These are phyloP conservation scores for Podila epigama DNA, from an alignment of 192 early-diverging fungal genomes.

Conservation along the genomic window DNA sequence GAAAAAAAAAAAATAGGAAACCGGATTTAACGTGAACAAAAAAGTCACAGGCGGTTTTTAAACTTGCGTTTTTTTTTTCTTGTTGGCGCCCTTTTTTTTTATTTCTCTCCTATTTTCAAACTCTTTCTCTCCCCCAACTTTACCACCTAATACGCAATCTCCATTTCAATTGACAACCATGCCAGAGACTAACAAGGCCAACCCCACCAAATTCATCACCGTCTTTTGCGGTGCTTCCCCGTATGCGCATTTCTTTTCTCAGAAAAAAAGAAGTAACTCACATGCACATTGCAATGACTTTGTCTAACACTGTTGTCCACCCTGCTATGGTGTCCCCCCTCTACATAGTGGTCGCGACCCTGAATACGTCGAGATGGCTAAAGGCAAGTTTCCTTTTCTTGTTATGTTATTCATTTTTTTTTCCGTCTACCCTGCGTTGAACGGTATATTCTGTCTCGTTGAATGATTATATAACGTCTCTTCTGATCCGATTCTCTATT, in stretches of 20 bases:
- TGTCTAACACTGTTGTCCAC: not conserved
- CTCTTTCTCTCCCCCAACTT: not conserved
- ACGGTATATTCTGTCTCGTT: no score
- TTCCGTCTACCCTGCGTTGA: no score
- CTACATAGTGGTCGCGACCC: constrained; percentile 45
- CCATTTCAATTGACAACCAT: constrained; percentile 8
- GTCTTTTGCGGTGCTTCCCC: constrained; percentile 47
- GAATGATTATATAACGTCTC: no score
- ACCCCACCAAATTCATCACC: constrained; percentile 33
- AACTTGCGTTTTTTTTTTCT: no score
- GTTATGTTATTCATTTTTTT: not conserved
- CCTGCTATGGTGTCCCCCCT: not conserved
- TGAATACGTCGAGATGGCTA: constrained; percentile 51
- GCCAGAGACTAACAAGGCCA: constrained; percentile 14
- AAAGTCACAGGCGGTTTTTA: no score
- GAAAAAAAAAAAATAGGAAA: no score
- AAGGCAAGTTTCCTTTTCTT: constrained; percentile 30
- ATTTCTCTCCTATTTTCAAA: not conserved
- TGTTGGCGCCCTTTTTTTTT: no score
- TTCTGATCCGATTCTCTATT: not conserved
- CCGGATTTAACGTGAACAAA: no score
- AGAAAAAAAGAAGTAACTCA: no score
- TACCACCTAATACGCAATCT: not conserved
- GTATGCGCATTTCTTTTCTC: constrained; percentile 5
- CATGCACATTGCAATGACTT: no score